Evolutionary conservation across 225 moss, liverwort and hornwort genomes (phyloP).

Genomic region (Sphagnum tenellum): DNA sequence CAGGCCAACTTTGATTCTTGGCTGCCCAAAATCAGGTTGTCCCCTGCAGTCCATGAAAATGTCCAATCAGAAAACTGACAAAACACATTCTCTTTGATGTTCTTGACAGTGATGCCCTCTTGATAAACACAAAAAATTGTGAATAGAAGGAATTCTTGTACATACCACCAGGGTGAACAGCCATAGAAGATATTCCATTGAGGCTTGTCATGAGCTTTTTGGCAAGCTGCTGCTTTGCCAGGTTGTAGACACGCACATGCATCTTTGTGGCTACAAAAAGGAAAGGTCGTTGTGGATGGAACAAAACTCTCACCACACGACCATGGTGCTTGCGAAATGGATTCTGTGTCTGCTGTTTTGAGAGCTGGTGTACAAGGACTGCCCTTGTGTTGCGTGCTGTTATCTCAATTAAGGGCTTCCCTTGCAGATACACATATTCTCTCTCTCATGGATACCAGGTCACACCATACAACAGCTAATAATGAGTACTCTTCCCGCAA

Average conservation of each 20-base stretch:
- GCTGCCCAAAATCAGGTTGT: constrained; percentile 90
- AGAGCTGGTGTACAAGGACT: constrained; percentile 84
- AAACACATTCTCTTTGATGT: not conserved
- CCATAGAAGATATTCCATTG: constrained; percentile 88
- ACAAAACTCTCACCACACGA: constrained; percentile 78
- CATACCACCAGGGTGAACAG: constrained; percentile 86
- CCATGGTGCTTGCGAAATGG: constrained; percentile 95
- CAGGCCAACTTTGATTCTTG: constrained; percentile 91
- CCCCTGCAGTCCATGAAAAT: constrained; percentile 41
- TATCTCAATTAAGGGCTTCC: constrained; percentile 16
- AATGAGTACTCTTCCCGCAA: too few species aligned
- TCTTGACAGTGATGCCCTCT: too few species aligned
- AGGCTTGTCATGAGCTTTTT: constrained; percentile 86
- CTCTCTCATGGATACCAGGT: too few species aligned
- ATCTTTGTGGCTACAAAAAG: constrained; percentile 96
- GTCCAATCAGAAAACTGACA: not conserved
- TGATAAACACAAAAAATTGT: too few species aligned
- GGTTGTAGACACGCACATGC: constrained; percentile 88
- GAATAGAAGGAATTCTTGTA: not conserved
- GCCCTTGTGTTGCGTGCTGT: constrained; percentile 69
- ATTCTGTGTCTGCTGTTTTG: constrained; percentile 85
- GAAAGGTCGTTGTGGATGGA: constrained; percentile 89
- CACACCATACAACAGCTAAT: too few species aligned
- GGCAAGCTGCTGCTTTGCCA: constrained; percentile 75
- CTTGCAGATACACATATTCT: too few species aligned